A percentile compares a stretch with the other conserved stretches of the same genome.
These are phyloP conservation scores for Oropetium thomaeum DNA, from an alignment of 176 grass and related monocot genomes.

Conservation along the genomic window DNA sequence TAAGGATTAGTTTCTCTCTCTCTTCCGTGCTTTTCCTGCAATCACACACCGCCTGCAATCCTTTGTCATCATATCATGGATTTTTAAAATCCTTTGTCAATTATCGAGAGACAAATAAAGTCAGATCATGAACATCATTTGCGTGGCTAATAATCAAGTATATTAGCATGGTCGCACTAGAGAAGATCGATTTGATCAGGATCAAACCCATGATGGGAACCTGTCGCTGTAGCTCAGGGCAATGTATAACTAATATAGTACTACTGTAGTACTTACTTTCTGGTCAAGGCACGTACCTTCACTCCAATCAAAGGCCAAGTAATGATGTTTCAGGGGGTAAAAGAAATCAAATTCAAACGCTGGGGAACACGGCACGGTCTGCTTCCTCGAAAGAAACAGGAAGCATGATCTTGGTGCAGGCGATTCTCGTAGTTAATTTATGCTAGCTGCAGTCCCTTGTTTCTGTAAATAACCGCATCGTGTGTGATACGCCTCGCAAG, in stretches of 20 bases:
- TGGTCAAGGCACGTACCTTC: neutral
- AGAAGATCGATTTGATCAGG: neutral
- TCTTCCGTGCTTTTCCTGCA: neutral
- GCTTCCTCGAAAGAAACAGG: conserved; percentile 10
- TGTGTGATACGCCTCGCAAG: no score
- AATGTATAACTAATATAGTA: neutral
- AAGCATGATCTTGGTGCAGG: neutral
- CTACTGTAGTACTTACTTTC: neutral
- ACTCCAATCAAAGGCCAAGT: neutral
- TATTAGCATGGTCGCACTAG: neutral
- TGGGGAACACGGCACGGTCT: neutral
- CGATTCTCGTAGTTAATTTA: neutral
- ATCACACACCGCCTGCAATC: no score
- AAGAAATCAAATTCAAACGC: conserved; percentile 7
- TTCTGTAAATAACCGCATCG: no score
- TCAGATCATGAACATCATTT: neutral
- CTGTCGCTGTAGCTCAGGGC: neutral
- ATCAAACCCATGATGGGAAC: neutral
- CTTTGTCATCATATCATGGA: neutral
- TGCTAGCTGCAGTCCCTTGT: no score
- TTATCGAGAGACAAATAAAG: neutral
- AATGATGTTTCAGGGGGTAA: no score
- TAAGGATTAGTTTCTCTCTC: neutral
- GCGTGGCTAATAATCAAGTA: neutral
- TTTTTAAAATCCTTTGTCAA: neutral